Conservation (phyloP, 2,329 filamentous ascomycete genomes). For the Aspergillus sclerotialis region DNA sequence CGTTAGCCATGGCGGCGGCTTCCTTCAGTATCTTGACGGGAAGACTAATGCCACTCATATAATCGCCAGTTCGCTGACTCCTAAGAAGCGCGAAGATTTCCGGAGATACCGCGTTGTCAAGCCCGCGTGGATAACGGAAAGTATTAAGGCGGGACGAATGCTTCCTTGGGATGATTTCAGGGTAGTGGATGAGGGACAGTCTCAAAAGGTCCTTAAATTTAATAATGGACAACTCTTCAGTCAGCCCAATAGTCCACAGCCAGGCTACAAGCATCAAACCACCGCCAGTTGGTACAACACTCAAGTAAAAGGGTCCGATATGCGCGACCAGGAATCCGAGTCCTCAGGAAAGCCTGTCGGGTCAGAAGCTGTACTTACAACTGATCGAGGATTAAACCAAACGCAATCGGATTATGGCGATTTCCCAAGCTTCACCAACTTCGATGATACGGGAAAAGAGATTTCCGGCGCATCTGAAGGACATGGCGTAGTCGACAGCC, state of each 20-base stretch:
- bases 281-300: conserved; percentile 74
- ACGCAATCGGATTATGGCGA: conserved; percentile 40
- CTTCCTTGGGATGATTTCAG: conserved; percentile 82
- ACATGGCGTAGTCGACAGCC: not conserved
- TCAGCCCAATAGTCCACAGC: conserved; percentile 53
- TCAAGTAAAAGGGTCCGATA: conserved; percentile 50
- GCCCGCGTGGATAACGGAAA: conserved; percentile 90
- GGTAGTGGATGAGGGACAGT: conserved; percentile 74
- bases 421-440: conserved; percentile 25
- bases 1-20: conserved; percentile 88
- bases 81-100: conserved; percentile 89
- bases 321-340: conserved; percentile 17
- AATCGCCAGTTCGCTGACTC: conserved; percentile 80
- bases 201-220: conserved; percentile 69
- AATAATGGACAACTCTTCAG: conserved; percentile 58
- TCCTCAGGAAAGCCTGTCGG: conserved; percentile 1
- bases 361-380: conserved; percentile 7
- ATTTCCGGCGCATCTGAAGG: not conserved
- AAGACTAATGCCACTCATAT: conserved; percentile 97
- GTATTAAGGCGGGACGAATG: conserved; percentile 69
- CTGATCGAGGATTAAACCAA: conserved; percentile 21
- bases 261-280: conserved; percentile 73
- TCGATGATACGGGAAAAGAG: conserved; percentile 9
- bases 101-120: conserved; percentile 84
- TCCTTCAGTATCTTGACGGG: conserved; percentile 87